Evolutionary conservation across 164 flowering plant species (phyloP).

Genomic region (Sedum album): DNA sequence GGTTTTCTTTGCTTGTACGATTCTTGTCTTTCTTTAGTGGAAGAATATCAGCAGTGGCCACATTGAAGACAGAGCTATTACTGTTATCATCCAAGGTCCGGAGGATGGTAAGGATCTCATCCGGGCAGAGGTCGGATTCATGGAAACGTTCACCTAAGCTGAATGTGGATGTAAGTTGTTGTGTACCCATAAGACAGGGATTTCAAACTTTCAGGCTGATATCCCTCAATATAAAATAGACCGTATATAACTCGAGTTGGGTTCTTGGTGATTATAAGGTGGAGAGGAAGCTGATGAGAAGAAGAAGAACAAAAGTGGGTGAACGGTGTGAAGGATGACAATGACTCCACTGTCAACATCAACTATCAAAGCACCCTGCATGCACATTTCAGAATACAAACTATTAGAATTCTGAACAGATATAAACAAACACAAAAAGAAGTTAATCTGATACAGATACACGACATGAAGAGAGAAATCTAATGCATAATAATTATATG

Average conservation of each 20-base stretch:
- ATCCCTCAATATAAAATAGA: background rate
- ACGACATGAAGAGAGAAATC: background rate
- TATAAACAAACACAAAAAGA: background rate
- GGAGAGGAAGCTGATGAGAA: background rate
- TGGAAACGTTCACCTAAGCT: background rate
- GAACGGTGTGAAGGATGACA: background rate
- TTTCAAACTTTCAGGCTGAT: background rate
- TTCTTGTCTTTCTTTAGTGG: background rate
- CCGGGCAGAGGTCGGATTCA: background rate
- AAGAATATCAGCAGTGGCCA: background rate
- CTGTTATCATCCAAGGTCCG: background rate
- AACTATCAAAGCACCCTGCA: conserved; percentile 3
- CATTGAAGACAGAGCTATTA: background rate
- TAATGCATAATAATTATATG: background rate
- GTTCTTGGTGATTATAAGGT: background rate
- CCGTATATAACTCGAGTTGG: background rate
- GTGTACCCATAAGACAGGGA: background rate
- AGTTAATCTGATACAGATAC: background rate
- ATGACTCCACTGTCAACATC: conserved; percentile 8
- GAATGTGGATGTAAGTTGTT: background rate
- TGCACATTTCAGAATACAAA: conserved; percentile 1
- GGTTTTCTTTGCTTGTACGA: background rate
- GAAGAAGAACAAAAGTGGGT: background rate
- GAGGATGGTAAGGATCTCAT: background rate
- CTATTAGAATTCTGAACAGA: background rate